Conservation (phyloP, 768 basidiomycete genomes). For the Tulasnella sp. region DNA sequence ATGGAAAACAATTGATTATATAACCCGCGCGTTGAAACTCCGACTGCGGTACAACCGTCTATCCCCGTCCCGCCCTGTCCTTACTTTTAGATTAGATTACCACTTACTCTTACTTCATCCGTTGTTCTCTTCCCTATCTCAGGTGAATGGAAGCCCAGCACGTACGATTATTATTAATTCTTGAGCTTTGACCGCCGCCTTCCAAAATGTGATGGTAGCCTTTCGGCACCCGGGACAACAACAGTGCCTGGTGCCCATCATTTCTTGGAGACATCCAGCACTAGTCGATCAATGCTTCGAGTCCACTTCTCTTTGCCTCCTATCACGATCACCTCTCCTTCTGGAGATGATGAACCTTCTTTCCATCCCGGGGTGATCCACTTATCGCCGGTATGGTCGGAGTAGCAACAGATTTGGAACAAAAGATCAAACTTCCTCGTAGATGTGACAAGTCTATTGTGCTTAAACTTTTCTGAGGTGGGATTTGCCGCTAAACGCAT, state of each 20-base stretch:
- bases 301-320: background rate
- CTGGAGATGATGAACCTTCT: background rate
- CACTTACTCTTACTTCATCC: background rate
- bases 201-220: too few species aligned
- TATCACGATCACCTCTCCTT: background rate
- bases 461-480: background rate
- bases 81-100: too few species aligned
- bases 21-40: background rate
- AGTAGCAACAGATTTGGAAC: background rate
- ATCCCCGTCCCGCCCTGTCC: background rate
- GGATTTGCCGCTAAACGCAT: background rate
- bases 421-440: background rate
- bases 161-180: too few species aligned
- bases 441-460: background rate
- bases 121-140: background rate
- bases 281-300: background rate
- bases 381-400: background rate
- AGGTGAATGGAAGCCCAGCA: background rate
- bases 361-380: background rate
- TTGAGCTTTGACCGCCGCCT: too few species aligned
- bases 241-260: background rate
- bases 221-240: background rate
- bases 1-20: background rate
- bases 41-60: background rate
- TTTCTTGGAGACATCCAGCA: background rate